Evolutionary conservation across 2,329 filamentous ascomycete species (phyloP).

Genomic region (Thelonectria olida): DNA sequence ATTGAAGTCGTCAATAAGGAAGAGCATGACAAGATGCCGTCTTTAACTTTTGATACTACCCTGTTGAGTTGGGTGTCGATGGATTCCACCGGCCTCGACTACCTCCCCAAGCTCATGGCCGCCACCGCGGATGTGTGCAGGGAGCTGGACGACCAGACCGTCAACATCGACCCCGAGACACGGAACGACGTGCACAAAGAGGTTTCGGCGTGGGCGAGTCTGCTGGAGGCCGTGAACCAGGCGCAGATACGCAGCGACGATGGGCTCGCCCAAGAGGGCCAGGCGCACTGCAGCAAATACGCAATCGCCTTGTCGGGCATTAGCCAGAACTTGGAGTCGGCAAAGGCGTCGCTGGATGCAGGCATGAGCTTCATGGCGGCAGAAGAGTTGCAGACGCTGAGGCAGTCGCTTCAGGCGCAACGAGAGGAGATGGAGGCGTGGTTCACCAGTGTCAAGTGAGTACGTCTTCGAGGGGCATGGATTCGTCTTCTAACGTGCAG

Average conservation of each 20-base stretch:
- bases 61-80: background rate
- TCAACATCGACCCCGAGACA: background rate
- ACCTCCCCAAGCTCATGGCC: constrained; percentile 7
- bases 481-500: background rate
- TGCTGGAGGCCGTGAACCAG: background rate
- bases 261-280: constrained; percentile 3
- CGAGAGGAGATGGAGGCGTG: constrained; percentile 10
- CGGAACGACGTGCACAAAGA: background rate
- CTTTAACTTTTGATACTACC: too few relatives aligned
- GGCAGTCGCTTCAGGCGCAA: background rate
- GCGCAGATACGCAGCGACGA: background rate
- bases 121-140: constrained; percentile 5
- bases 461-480: background rate
- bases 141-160: background rate
- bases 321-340: background rate
- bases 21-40: too few relatives aligned
- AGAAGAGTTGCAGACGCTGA: constrained; percentile 1
- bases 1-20: too few relatives aligned
- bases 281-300: constrained; percentile 8
- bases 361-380: constrained; percentile 1
- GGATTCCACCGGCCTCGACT: background rate
- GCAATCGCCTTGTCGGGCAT: constrained; percentile 5
- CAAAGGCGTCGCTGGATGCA: background rate
- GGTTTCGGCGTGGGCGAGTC: constrained; percentile 1
- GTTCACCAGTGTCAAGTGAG: constrained; percentile 6